Percentiles rank a stretch among this genome's conserved stretches.
These are phyloP conservation scores for Oryza australiensis DNA, from an alignment of 176 grass and related monocot genomes.

Conservation along the genomic window DNA sequence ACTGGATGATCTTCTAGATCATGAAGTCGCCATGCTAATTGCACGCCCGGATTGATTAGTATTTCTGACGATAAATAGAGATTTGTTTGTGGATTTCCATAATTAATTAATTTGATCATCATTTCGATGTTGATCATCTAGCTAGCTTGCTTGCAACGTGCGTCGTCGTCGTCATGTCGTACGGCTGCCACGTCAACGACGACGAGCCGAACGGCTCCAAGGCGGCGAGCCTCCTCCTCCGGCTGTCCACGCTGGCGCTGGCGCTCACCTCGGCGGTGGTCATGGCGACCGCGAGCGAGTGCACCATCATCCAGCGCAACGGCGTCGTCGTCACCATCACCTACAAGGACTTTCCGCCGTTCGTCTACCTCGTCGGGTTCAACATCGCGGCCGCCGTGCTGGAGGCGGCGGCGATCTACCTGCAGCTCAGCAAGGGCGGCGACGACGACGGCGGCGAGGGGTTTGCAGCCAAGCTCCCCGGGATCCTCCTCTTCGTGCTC, in stretches of 20 bases:
- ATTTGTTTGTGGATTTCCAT: background rate
- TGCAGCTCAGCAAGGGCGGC: background rate
- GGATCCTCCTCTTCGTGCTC: background rate
- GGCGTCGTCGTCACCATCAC: background rate
- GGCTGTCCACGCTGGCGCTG: background rate
- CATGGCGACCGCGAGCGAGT: constrained; percentile 28
- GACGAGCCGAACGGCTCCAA: constrained; percentile 8
- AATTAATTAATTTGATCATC: background rate
- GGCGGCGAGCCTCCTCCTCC: constrained; percentile 18
- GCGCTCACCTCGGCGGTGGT: constrained; percentile 19
- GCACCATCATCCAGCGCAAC: background rate
- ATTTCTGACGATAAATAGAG: background rate
- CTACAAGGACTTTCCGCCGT: constrained; percentile 23
- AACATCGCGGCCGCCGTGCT: constrained; percentile 34
- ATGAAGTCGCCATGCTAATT: background rate
- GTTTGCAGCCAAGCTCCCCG: background rate
- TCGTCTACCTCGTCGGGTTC: constrained; percentile 11
- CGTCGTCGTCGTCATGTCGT: background rate
- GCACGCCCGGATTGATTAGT: no score
- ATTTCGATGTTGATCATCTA: background rate
- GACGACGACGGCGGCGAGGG: background rate
- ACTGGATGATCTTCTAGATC: background rate
- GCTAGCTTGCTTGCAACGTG: background rate
- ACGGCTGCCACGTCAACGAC: background rate
- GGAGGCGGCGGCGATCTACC: constrained; percentile 14